Percentiles rank a stretch among this genome's conserved stretches.
phyloP scores from a whole-genome alignment of 495 filamentous ascomycete genomes.

The Talaromyces borbonicus region DNA sequence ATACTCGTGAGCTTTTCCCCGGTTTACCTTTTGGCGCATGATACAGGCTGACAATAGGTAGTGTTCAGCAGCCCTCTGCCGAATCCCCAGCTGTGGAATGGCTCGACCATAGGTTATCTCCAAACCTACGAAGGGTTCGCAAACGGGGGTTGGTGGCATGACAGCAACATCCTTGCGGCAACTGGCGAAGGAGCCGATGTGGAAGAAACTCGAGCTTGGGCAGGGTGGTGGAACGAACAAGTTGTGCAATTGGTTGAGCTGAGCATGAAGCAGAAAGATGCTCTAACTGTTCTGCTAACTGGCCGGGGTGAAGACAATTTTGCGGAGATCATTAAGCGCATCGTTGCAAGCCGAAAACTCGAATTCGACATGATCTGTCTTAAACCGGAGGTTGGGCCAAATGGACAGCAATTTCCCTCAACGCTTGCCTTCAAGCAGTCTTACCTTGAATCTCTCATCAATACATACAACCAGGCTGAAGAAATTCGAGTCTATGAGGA shows the following conservation, averaged over 20 bases:
- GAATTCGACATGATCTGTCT: slow-evolving; percentile 84
- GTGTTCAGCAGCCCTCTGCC: slow-evolving; percentile 88
- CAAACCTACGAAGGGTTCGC: slow-evolving; percentile 64
- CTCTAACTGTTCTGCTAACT: slow-evolving; percentile 77
- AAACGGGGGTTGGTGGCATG: slow-evolving; percentile 97
- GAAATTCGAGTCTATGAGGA: slow-evolving; percentile 72
- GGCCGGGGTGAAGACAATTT: slow-evolving; percentile 76
- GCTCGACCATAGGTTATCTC: slow-evolving; percentile 62
- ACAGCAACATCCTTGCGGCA: slow-evolving; percentile 70
- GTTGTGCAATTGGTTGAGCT: slow-evolving; percentile 77
- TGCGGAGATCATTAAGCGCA: slow-evolving; percentile 69
- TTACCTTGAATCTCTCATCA: slow-evolving; percentile 67
- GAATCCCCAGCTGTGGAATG: slow-evolving; percentile 81
- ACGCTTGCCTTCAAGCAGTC: slow-evolving; percentile 86
- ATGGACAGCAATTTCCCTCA: slow-evolving; percentile 58
- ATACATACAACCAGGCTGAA: slow-evolving; percentile 72
- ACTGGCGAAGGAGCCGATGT: slow-evolving; percentile 76
- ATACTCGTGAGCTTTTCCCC: slow-evolving; percentile 76
- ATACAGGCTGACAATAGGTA: slow-evolving; percentile 20
- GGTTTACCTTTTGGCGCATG: not conserved
- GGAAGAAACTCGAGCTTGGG: slow-evolving; percentile 78
- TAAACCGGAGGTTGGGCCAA: slow-evolving; percentile 76
- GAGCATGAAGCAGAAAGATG: slow-evolving; percentile 80
- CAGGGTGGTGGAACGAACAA: slow-evolving; percentile 96
- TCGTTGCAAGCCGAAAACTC: slow-evolving; percentile 65